phyloP scores from a whole-genome alignment of 257 asterid species.

The Lithospermum erythrorhizon region DNA sequence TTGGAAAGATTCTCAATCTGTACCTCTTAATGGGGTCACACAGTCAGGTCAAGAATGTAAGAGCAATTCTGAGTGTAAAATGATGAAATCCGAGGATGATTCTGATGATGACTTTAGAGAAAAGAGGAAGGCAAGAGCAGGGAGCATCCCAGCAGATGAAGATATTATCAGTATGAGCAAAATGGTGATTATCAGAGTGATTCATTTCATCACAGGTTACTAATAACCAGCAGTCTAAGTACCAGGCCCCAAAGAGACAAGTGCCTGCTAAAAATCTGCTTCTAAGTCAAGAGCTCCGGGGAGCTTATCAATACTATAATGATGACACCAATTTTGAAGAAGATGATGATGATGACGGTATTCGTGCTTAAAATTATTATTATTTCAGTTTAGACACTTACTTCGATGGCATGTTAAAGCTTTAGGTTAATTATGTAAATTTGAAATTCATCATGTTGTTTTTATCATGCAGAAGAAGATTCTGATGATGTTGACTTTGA shows the following conservation, averaged over 20 bases:
- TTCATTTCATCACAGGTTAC: conserved; percentile 40
- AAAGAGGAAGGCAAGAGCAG: conserved; percentile 43
- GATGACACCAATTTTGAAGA: conserved; percentile 40
- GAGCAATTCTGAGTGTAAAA: conserved; percentile 83
- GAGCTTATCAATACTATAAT: conserved; percentile 38
- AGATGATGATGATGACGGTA: conserved; percentile 46
- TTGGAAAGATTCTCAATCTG: conserved; percentile 72
- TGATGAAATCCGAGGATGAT: too few relatives aligned
- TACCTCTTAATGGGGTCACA: conserved; percentile 30
- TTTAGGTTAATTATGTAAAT: neutral
- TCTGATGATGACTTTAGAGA: conserved; percentile 46
- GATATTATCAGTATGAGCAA: conserved; percentile 94
- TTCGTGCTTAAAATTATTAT: neutral
- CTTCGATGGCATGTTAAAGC: neutral
- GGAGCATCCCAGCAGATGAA: conserved; percentile 70
- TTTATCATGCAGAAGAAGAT: conserved; percentile 64
- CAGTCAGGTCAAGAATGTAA: conserved; percentile 83
- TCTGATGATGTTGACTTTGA: conserved; percentile 88
- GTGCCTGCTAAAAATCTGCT: conserved; percentile 28
- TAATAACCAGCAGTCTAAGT: conserved; percentile 41
- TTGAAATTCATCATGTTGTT: neutral
- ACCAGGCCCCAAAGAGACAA: conserved; percentile 40
- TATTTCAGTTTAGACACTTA: neutral
- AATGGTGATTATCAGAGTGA: conserved; percentile 80
- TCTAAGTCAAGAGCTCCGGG: conserved; percentile 40